Base-by-base conservation (phyloP, 1,284 basidiomycete species). In the Leccinum pachyderme region DNA sequence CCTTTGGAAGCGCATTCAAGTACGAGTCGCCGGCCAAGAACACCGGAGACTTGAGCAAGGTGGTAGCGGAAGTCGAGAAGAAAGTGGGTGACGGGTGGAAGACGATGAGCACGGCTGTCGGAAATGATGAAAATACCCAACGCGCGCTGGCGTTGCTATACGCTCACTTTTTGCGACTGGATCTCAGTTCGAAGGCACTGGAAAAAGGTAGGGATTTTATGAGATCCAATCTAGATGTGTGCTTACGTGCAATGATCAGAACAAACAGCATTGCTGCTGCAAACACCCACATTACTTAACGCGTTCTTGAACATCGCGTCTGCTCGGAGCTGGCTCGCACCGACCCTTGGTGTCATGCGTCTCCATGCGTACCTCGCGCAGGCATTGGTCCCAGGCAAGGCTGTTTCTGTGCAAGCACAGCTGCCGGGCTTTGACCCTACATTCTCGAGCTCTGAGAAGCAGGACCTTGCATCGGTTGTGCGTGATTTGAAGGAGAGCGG, bases 321-420 rank as follows among this genome's bases (percentile, higher is more conserved):
- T 24, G 83, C 95, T 0, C 92, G 95, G 66, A 95, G 87, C 70
- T 99, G 95, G 95, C 83, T 98, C n/a, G 70, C 82, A 11, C 88
- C 93, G 1, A 88, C 93, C 0, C 76, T 94, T 31, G 77, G 83
- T 29, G 79, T 89, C 59, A 91, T 96, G 82, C 86, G 88, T 48
- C 77, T 99, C 18, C 89, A 95, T 59, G 85, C 92, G 13, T 86
- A 87, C 70, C 77, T 99, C 46, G 81, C 87, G 0, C 97, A 99
- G 73, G 96, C 93, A 0, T 75, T 96, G 13, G 81, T 87, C 8
- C 87, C 89, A 5, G 78, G 75, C 56, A 80, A 67, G 55, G 12
- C 69, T 67, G 33, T 77, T 89, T 22, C 52, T 5, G 22, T 13
- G 4, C 66, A 65, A 52, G 83, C 89, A 0, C 93, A 96, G 63